Conservation (phyloP, 176 grass and related monocot species). For the Secale cereale region DNA sequence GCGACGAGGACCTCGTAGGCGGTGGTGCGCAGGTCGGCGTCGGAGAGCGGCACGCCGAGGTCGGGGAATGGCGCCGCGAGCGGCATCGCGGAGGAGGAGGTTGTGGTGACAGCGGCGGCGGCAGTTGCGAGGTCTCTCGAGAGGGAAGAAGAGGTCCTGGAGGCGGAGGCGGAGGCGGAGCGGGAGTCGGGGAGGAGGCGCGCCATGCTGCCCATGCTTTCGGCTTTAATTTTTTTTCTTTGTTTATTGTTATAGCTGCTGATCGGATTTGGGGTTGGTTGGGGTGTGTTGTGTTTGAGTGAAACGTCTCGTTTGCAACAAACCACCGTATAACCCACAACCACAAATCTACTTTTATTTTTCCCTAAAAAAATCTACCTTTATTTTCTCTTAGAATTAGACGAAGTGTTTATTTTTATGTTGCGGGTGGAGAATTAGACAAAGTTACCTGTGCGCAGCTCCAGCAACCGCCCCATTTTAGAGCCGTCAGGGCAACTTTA, state of each 20-base stretch:
- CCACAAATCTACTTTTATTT: neutral
- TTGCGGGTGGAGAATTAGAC: too few species aligned
- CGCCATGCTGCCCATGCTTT: slow-evolving; percentile 26
- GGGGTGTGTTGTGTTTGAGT: neutral
- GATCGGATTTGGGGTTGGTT: neutral
- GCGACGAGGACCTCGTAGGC: slow-evolving; percentile 90
- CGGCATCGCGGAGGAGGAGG: neutral
- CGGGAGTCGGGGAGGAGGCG: slow-evolving; percentile 26
- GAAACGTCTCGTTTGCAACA: neutral
- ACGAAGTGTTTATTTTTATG: too few species aligned
- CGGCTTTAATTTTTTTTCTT: neutral
- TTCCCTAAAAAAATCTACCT: too few species aligned
- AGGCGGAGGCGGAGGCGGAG: neutral
- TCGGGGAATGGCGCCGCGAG: slow-evolving; percentile 55
- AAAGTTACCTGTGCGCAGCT: too few species aligned
- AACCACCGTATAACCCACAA: neutral
- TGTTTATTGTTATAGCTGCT: neutral
- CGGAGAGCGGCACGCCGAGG: slow-evolving; percentile 55
- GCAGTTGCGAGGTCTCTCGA: slow-evolving; percentile 2
- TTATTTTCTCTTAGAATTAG: too few species aligned
- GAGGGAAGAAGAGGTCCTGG: neutral
- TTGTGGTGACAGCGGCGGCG: neutral
- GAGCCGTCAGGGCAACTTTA: too few species aligned
- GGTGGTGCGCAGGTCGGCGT: slow-evolving; percentile 54
- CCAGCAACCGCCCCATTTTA: too few species aligned